phyloP scores from a whole-genome alignment of 768 basidiomycete species.

The Mycena vitilis region DNA sequence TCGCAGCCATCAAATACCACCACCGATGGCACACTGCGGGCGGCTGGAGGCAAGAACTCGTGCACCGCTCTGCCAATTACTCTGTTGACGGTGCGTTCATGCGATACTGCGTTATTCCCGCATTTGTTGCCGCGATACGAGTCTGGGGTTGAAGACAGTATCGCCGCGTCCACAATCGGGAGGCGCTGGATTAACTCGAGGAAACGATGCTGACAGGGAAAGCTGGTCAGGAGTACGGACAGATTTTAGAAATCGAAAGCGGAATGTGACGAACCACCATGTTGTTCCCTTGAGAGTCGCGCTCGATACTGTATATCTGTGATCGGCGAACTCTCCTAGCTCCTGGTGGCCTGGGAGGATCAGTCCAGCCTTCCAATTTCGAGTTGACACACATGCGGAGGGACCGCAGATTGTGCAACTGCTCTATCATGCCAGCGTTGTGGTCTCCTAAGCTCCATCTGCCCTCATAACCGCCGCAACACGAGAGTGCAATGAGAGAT shows the following conservation, averaged over 20 bases:
- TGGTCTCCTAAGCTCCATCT: conserved; percentile 19
- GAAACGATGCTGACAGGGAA: conserved; percentile 15
- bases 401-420: conserved; percentile 1
- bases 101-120: background rate
- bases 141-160: background rate
- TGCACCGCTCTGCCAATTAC: no score
- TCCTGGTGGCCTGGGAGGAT: no score
- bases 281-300: background rate
- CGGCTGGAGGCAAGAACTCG: no score
- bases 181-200: background rate
- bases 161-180: background rate
- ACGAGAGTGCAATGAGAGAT: no score
- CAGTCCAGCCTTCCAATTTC: background rate
- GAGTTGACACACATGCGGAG: conserved; percentile 17
- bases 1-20: background rate
- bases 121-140: background rate
- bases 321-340: background rate
- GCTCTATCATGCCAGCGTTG: background rate
- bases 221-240: background rate
- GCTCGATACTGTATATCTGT: background rate
- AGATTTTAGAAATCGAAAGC: background rate
- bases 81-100: no score
- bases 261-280: background rate
- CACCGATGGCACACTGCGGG: no score
- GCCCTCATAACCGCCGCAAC: background rate